Evolutionary conservation across 140 eudicot genomes (phyloP), one percentile per base, ranked within the genome.

Genomic region (Bidens hawaiensis): DNA sequence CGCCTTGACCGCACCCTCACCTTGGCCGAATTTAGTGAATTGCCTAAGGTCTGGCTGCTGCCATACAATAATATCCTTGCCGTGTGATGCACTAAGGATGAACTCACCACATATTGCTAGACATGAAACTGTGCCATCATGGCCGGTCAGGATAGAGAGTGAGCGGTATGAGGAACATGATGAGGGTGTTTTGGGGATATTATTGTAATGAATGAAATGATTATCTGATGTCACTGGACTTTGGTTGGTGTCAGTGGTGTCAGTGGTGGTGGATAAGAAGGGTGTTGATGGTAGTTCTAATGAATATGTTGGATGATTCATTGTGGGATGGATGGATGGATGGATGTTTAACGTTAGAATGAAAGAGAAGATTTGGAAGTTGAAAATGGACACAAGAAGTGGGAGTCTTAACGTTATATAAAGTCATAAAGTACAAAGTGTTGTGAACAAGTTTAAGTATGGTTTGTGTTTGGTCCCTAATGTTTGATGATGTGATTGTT

Each of bases 61-160:
- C 96, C 98, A 84, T 0, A 87, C 98, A 1, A 90, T 90, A 1
- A 90, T 90, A 33, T 90, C 98, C 24, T 80, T 84, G 28, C 94
- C 98, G 5, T 87, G 96, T 0, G 98, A 90, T 5, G 94, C 98
- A 22, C 96, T 90, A 8, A 90, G 83, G 34, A 90, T 53, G 69
- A 87, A 90, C 28, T 90, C 98, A 1, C 98, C 96, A 5, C 90
- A 90, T 15, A 90, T 60, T 36, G 98, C 88, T 7, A 90, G 41
- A 53, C 91, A 82, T 9, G 98, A 90, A 30, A 90, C 87, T 0
- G 96, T 72, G 0, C 83, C 98, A 2, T 69, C 49, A 55, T 90
- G 98, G n/a, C 91, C 96, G 38, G 83, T 72, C 9, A 90, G 83
- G 12, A 82, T 80, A 2, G 89, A 90, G 3, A 90, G 68, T 18